Evolutionary conservation across 768 basidiomycete species (phyloP).

Genomic region (Filobasidium wieringae): DNA sequence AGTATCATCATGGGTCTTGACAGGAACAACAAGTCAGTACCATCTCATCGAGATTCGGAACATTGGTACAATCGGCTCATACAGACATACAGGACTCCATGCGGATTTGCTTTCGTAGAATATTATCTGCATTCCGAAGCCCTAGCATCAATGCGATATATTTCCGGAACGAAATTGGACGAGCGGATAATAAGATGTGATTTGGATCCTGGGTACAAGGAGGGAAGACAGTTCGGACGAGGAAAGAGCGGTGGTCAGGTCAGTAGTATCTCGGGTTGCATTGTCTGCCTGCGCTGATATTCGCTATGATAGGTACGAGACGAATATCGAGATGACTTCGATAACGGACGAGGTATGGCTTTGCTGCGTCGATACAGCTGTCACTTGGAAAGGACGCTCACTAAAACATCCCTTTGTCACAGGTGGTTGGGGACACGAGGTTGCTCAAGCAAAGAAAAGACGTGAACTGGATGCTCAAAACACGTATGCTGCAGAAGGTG

Average conservation of each 20-base stretch:
- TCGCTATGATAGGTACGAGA: slow-evolving; percentile 53
- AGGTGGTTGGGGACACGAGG: slow-evolving; percentile 35
- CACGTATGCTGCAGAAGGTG: slow-evolving; percentile 29
- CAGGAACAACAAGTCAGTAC: slow-evolving; percentile 27
- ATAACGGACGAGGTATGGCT: slow-evolving; percentile 87
- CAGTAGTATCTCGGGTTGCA: background rate
- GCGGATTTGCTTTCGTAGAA: slow-evolving; percentile 41
- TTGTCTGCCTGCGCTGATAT: background rate
- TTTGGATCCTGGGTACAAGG: slow-evolving; percentile 88
- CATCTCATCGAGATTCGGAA: background rate
- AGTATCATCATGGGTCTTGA: slow-evolving; percentile 39
- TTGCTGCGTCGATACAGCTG: slow-evolving; percentile 39
- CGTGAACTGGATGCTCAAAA: slow-evolving; percentile 29
- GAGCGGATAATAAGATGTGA: slow-evolving; percentile 97
- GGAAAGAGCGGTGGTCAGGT: slow-evolving; percentile 95
- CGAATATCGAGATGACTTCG: slow-evolving; percentile 93
- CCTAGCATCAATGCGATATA: slow-evolving; percentile 78
- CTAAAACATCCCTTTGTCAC: background rate
- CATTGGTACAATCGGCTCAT: background rate
- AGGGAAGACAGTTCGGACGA: slow-evolving; percentile 91
- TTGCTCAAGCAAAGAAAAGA: slow-evolving; percentile 20
- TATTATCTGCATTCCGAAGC: slow-evolving; percentile 93
- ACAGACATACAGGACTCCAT: slow-evolving; percentile 32
- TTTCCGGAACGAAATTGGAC: slow-evolving; percentile 96
- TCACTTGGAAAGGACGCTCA: slow-evolving; percentile 4